phyloP scores from a whole-genome alignment of 2,329 filamentous ascomycete species.

The Neofusicoccum umdonicola region DNA sequence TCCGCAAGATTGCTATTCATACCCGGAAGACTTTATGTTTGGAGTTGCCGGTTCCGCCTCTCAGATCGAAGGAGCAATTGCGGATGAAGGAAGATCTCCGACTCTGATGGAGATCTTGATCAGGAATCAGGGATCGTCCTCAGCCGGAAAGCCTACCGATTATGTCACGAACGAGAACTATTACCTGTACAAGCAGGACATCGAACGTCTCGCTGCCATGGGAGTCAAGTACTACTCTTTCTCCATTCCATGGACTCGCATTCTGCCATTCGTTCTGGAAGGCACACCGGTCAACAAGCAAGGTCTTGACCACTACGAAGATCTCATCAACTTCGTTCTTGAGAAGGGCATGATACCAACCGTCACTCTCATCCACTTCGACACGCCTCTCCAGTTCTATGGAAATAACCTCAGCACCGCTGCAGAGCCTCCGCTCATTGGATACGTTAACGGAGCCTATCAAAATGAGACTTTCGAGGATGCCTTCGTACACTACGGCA shows the following conservation, averaged over 20 bases:
- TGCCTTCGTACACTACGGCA: slow-evolving; percentile 38
- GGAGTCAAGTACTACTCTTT: slow-evolving; percentile 42
- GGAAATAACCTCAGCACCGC: slow-evolving; percentile 42
- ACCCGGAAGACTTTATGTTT: slow-evolving; percentile 40
- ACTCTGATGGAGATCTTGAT: slow-evolving; percentile 39
- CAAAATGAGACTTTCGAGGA: slow-evolving; percentile 45
- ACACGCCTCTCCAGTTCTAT: slow-evolving; percentile 43
- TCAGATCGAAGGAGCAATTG: slow-evolving; percentile 46
- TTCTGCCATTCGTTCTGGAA: slow-evolving; percentile 48
- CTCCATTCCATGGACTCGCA: slow-evolving; percentile 49
- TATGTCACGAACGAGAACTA: slow-evolving; percentile 40
- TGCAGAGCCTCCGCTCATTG: slow-evolving; percentile 34
- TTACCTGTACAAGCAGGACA: slow-evolving; percentile 51
- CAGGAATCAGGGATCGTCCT: background rate
- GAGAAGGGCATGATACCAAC: slow-evolving; percentile 44
- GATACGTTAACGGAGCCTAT: background rate
- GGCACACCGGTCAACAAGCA: slow-evolving; percentile 49
- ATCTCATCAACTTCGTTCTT: slow-evolving; percentile 45
- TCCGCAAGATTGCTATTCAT: slow-evolving; percentile 27
- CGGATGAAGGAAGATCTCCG: slow-evolving; percentile 39
- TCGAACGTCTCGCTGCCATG: slow-evolving; percentile 33
- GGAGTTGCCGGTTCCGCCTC: slow-evolving; percentile 43
- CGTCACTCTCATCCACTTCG: slow-evolving; percentile 46
- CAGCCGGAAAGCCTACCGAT: slow-evolving; percentile 28
- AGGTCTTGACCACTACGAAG: slow-evolving; percentile 49